These are phyloP conservation scores for Xylariaceae sp. DNA, from an alignment of 2,329 filamentous ascomycete species.

Conservation along the genomic window DNA sequence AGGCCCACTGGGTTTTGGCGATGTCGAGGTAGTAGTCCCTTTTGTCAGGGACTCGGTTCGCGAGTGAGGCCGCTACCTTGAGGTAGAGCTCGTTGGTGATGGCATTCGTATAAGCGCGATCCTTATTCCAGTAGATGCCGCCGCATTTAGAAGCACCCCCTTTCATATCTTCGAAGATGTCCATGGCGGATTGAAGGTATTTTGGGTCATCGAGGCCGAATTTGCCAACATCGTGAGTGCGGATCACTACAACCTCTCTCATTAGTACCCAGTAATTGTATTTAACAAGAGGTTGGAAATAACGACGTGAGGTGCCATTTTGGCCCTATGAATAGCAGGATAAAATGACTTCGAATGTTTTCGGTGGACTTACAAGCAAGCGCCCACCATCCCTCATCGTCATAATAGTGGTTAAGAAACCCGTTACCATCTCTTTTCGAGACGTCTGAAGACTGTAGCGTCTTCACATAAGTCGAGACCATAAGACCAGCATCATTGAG, in stretches of 20 bases:
- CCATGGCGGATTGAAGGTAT: slow-evolving; percentile 48
- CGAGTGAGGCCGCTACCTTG: slow-evolving; percentile 47
- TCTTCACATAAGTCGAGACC: slow-evolving; percentile 27
- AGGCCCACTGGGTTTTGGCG: slow-evolving; percentile 46
- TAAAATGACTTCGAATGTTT: not conserved
- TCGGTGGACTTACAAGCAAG: slow-evolving; percentile 36
- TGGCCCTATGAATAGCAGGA: not conserved
- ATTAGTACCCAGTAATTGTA: not conserved
- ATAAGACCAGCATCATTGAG: slow-evolving; percentile 25
- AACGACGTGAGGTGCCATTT: not conserved
- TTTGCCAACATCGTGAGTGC: slow-evolving; percentile 44
- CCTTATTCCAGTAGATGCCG: slow-evolving; percentile 55
- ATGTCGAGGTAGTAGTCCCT: slow-evolving; percentile 41
- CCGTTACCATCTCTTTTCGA: slow-evolving; percentile 35
- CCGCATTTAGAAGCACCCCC: slow-evolving; percentile 45
- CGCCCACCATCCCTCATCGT: slow-evolving; percentile 61
- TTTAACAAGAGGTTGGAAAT: not conserved
- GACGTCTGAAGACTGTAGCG: slow-evolving; percentile 24
- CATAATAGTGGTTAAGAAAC: slow-evolving; percentile 54
- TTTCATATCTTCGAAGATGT: slow-evolving; percentile 52
- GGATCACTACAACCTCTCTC: slow-evolving; percentile 36
- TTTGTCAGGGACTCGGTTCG: slow-evolving; percentile 39
- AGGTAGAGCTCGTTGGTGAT: slow-evolving; percentile 53
- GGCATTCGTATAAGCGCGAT: slow-evolving; percentile 45
- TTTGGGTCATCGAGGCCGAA: slow-evolving; percentile 35